Percentiles rank a stretch among this genome's conserved stretches.
Conservation (phyloP, 257 asterid species). For the Henckelia pumila region DNA sequence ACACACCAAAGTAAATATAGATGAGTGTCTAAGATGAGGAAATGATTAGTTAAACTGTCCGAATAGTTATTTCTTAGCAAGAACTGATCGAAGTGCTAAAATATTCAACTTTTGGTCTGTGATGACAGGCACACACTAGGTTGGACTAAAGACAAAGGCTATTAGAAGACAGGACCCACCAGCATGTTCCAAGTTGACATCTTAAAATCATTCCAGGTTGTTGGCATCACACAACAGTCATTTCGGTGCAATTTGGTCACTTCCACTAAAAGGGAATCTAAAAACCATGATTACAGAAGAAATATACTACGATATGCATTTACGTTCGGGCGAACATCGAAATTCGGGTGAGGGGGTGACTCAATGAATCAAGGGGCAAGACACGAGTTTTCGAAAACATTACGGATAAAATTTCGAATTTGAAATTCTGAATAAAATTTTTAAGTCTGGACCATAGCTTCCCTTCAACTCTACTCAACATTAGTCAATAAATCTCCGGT, state of each 20-base stretch:
- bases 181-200: slow-evolving; percentile 41
- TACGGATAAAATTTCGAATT: too few relatives aligned
- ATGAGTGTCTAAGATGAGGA: neutral
- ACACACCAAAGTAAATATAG: neutral
- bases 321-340: neutral
- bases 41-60: neutral
- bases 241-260: slow-evolving; percentile 33
- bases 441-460: neutral
- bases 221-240: slow-evolving; percentile 31
- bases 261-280: slow-evolving; percentile 20
- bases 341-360: neutral
- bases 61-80: neutral
- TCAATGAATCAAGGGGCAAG: neutral
- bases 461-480: neutral
- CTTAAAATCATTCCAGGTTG: slow-evolving; percentile 41
- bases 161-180: slow-evolving; percentile 42
- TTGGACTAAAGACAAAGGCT: slow-evolving; percentile 33
- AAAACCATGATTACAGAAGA: neutral
- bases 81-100: slow-evolving; percentile 11
- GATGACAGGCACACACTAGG: slow-evolving; percentile 26
- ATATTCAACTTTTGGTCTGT: slow-evolving; percentile 9
- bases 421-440: too few relatives aligned
- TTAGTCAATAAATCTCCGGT: too few relatives aligned
- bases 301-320: neutral
- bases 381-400: neutral